These are phyloP conservation scores for Phytophthora hybrid DNA, from an alignment of 352 stramenopile genomes.

Conservation along the genomic window DNA sequence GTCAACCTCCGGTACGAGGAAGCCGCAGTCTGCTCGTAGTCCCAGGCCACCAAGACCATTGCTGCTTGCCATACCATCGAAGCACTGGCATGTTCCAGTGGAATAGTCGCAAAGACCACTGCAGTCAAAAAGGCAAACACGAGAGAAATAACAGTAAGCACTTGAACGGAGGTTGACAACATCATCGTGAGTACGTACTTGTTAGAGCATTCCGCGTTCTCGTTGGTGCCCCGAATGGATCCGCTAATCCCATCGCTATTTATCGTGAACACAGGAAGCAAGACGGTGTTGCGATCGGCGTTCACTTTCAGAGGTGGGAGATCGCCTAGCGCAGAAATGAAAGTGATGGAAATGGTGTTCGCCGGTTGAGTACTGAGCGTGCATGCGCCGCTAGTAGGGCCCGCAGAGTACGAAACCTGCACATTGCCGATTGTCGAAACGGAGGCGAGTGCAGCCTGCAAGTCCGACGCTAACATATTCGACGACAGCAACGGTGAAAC, in stretches of 20 bases:
- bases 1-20: slow-evolving; percentile 51
- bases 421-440: slow-evolving; percentile 54
- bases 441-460: slow-evolving; percentile 54
- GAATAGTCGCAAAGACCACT: slow-evolving; percentile 72
- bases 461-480: slow-evolving; percentile 36
- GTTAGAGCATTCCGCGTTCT: slow-evolving; percentile 80
- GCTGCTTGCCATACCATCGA: slow-evolving; percentile 77
- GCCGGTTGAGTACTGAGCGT: slow-evolving; percentile 42
- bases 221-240: slow-evolving; percentile 67
- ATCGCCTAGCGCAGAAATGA: slow-evolving; percentile 65
- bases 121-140: slow-evolving; percentile 7
- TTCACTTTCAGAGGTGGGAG: slow-evolving; percentile 59
- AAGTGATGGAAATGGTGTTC: slow-evolving; percentile 75
- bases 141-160: not conserved
- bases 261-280: slow-evolving; percentile 61
- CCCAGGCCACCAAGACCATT: slow-evolving; percentile 57
- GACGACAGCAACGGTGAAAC: slow-evolving; percentile 49
- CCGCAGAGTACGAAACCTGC: slow-evolving; percentile 62
- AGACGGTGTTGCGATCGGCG: slow-evolving; percentile 35
- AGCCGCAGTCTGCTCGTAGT: slow-evolving; percentile 72
- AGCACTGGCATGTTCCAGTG: slow-evolving; percentile 65
- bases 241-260: slow-evolving; percentile 60
- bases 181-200: slow-evolving; percentile 51
- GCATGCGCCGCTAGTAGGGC: slow-evolving; percentile 50
- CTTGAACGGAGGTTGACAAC: not conserved